These are phyloP conservation scores for Sinapis alba DNA, from an alignment of 441 rosid genomes.

Conservation along the genomic window DNA sequence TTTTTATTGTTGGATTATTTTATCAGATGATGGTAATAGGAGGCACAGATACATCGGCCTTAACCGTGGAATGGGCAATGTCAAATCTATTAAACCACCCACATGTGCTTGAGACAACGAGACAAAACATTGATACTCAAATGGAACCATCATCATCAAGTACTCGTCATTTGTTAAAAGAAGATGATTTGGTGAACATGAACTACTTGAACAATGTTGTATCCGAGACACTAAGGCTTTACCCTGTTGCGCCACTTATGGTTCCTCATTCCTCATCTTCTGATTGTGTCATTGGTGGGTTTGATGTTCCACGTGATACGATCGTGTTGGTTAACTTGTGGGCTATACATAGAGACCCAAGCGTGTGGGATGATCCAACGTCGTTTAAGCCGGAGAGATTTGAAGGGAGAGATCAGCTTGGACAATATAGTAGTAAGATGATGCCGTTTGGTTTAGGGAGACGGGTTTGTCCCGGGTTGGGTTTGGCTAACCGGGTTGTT, in stretches of 20 bases:
- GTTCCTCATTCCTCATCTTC: slow-evolving; percentile 48
- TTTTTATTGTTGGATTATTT: neutral
- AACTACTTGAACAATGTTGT: slow-evolving; percentile 48
- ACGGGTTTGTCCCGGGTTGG: slow-evolving; percentile 50
- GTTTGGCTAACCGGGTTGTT: slow-evolving; percentile 43
- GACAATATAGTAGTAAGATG: slow-evolving; percentile 23
- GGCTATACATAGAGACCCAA: slow-evolving; percentile 52
- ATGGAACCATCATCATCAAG: slow-evolving; percentile 31
- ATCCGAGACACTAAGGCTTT: slow-evolving; percentile 49
- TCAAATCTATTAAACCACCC: slow-evolving; percentile 52
- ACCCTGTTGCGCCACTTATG: slow-evolving; percentile 52
- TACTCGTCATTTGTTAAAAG: slow-evolving; percentile 38
- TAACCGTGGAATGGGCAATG: slow-evolving; percentile 57
- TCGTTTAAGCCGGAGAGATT: slow-evolving; percentile 57
- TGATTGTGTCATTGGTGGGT: slow-evolving; percentile 47
- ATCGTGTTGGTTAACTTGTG: slow-evolving; percentile 45
- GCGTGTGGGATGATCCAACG: slow-evolving; percentile 46
- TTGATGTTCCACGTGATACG: slow-evolving; percentile 42
- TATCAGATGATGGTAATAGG: slow-evolving; percentile 37
- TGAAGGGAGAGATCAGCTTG: slow-evolving; percentile 29
- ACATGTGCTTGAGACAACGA: slow-evolving; percentile 37
- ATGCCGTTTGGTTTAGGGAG: slow-evolving; percentile 55
- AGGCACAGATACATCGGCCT: slow-evolving; percentile 49
- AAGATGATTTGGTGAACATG: slow-evolving; percentile 50
- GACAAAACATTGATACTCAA: slow-evolving; percentile 36